These are phyloP conservation scores for Arthroderma uncinatum DNA, from an alignment of 2,329 filamentous ascomycete genomes.

Conservation along the genomic window DNA sequence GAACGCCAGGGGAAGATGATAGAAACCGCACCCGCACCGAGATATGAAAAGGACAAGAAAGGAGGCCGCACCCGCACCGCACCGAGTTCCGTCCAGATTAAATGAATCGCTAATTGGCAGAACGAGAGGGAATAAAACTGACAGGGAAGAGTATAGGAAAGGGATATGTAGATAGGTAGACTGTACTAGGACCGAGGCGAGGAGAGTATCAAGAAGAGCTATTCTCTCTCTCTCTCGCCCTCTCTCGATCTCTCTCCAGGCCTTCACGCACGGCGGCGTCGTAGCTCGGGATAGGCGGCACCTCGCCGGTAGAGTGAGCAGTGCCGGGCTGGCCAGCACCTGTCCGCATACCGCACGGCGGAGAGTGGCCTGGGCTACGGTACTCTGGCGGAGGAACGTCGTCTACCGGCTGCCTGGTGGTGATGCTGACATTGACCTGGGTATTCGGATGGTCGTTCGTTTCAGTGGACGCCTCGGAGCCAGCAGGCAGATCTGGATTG, in stretches of 20 bases:
- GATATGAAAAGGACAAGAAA: neutral
- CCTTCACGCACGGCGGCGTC: conserved; percentile 53
- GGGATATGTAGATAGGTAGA: neutral
- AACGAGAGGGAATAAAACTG: neutral
- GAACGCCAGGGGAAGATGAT: neutral
- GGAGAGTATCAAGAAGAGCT: neutral
- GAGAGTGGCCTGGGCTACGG: conserved; percentile 44
- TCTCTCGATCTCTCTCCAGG: conserved; percentile 10
- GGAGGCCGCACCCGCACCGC: conserved; percentile 3
- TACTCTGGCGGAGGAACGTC: conserved; percentile 58
- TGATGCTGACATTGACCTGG: conserved; percentile 13
- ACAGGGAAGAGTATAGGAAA: neutral
- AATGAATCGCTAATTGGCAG: neutral
- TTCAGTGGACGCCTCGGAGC: conserved; percentile 41
- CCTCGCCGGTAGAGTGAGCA: conserved; percentile 29
- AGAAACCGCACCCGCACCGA: conserved; percentile 2
- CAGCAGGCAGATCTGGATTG: conserved; percentile 59
- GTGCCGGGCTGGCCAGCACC: neutral
- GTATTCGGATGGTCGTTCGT: conserved; percentile 22
- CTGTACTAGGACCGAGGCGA: neutral
- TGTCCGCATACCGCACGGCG: conserved; percentile 20
- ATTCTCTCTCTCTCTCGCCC: neutral
- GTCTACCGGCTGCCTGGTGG: neutral
- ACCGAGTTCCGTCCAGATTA: neutral
- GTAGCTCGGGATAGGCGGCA: conserved; percentile 70